phyloP scores from a whole-genome alignment of 306 rosid species.

The Lablab purpureus region DNA sequence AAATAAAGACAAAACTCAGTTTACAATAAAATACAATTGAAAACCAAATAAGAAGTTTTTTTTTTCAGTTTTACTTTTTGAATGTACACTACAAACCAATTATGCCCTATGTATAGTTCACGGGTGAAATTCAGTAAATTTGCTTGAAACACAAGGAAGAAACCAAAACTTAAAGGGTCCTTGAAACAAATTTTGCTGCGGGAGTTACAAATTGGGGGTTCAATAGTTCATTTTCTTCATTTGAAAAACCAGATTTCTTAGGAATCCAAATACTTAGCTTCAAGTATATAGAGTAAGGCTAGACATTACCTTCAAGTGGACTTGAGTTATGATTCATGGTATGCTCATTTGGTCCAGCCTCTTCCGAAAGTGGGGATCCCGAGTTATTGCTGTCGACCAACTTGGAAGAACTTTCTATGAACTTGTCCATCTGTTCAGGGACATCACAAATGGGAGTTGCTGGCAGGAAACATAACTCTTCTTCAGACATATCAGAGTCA shows the following conservation, averaged over 20 bases:
- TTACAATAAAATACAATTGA: no score
- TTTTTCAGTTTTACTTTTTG: no score
- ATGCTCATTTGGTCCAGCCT: conserved; percentile 77
- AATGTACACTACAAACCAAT: no score
- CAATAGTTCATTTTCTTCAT: neutral
- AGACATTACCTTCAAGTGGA: conserved; percentile 82
- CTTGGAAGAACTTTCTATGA: conserved; percentile 77
- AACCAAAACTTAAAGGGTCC: neutral
- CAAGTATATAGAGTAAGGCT: neutral
- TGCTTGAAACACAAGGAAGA: neutral
- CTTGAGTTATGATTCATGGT: conserved; percentile 69
- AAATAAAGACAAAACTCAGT: no score
- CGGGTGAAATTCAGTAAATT: neutral
- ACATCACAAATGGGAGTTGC: conserved; percentile 77
- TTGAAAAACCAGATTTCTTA: neutral
- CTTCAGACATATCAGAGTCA: conserved; percentile 90
- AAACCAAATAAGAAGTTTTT: no score
- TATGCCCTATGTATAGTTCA: neutral
- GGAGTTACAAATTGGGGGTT: neutral
- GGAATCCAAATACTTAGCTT: conserved; percentile 23
- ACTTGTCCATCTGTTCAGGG: conserved; percentile 73
- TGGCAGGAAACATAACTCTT: conserved; percentile 87
- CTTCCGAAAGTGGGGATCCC: conserved; percentile 93
- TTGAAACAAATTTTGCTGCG: neutral
- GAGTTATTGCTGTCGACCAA: conserved; percentile 78